A percentile compares a stretch with the other conserved stretches of the same genome.
These are phyloP conservation scores for Fraxinus cuspidata DNA, from an alignment of 257 asterid species.

Conservation along the genomic window DNA sequence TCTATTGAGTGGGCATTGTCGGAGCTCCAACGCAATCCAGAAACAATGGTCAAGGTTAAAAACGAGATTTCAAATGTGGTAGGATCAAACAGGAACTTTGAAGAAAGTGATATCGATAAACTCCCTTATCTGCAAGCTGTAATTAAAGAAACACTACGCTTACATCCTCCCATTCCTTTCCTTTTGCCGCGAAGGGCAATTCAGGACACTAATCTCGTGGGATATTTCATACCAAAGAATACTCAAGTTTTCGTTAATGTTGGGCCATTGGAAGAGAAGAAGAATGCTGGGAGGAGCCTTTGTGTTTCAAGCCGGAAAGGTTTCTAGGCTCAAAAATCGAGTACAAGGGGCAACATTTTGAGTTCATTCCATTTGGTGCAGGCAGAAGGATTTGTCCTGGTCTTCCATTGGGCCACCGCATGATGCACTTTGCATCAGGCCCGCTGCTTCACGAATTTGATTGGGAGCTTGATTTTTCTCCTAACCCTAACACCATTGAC, in stretches of 20 bases:
- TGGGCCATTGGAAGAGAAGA: slow-evolving; percentile 66
- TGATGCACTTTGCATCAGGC: slow-evolving; percentile 56
- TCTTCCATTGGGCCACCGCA: slow-evolving; percentile 49
- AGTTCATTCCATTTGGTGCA: slow-evolving; percentile 60
- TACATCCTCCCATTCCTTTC: slow-evolving; percentile 54
- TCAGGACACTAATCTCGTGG: slow-evolving; percentile 43
- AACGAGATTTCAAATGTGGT: slow-evolving; percentile 41
- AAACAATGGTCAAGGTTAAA: slow-evolving; percentile 31
- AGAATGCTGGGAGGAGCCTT: slow-evolving; percentile 45
- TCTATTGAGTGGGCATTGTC: slow-evolving; percentile 51
- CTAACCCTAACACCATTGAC: slow-evolving; percentile 32
- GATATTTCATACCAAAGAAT: slow-evolving; percentile 36
- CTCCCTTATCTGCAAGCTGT: slow-evolving; percentile 49
- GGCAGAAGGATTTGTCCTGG: slow-evolving; percentile 62
- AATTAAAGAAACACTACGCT: slow-evolving; percentile 50
- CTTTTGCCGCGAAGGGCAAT: slow-evolving; percentile 43
- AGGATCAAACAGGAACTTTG: slow-evolving; percentile 29
- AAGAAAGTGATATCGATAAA: slow-evolving; percentile 39
- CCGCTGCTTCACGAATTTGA: slow-evolving; percentile 56
- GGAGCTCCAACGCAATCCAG: slow-evolving; percentile 46
- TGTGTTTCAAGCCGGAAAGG: slow-evolving; percentile 52
- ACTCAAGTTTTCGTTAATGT: slow-evolving; percentile 47
- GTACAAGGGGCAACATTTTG: slow-evolving; percentile 52
- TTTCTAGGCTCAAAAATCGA: slow-evolving; percentile 42
- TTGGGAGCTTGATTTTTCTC: slow-evolving; percentile 44